Evolutionary conservation across 805 yeast genomes (phyloP).

Genomic region (Scheffersomyces spartinae): DNA sequence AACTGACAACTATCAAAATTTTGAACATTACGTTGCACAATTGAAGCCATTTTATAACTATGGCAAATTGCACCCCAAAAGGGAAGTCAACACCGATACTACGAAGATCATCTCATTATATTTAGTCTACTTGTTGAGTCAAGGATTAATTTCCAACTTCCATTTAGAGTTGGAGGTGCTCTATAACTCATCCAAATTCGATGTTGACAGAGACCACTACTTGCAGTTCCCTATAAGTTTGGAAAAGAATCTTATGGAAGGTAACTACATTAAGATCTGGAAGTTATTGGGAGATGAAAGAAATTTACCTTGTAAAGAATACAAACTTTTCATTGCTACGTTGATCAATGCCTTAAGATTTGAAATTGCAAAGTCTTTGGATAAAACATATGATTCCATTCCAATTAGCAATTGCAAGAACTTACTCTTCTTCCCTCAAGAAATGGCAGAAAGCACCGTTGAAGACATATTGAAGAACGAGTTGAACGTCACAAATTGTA

Average conservation of each 20-base stretch:
- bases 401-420: slow-evolving; percentile 79
- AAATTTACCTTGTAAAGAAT: slow-evolving; percentile 61
- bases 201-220: slow-evolving; percentile 50
- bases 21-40: slow-evolving; percentile 62
- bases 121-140: slow-evolving; percentile 63
- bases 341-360: slow-evolving; percentile 69
- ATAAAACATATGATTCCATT: slow-evolving; percentile 60
- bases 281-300: slow-evolving; percentile 48
- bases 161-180: slow-evolving; percentile 81
- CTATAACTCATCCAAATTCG: slow-evolving; percentile 40
- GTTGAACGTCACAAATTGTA: slow-evolving; percentile 25
- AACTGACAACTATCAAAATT: slow-evolving; percentile 45
- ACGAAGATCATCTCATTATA: slow-evolving; percentile 67
- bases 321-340: slow-evolving; percentile 62
- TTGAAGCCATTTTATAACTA: slow-evolving; percentile 66
- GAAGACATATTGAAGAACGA: slow-evolving; percentile 18
- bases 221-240: slow-evolving; percentile 78
- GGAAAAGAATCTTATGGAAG: slow-evolving; percentile 93
- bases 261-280: slow-evolving; percentile 89
- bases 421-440: slow-evolving; percentile 54
- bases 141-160: slow-evolving; percentile 77
- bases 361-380: slow-evolving; percentile 79
- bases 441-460: slow-evolving; percentile 21
- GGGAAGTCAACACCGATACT: slow-evolving; percentile 20
- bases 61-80: slow-evolving; percentile 26